These are phyloP conservation scores for Cordyceps cicadae DNA, from an alignment of 2,329 filamentous ascomycete genomes.

Conservation along the genomic window DNA sequence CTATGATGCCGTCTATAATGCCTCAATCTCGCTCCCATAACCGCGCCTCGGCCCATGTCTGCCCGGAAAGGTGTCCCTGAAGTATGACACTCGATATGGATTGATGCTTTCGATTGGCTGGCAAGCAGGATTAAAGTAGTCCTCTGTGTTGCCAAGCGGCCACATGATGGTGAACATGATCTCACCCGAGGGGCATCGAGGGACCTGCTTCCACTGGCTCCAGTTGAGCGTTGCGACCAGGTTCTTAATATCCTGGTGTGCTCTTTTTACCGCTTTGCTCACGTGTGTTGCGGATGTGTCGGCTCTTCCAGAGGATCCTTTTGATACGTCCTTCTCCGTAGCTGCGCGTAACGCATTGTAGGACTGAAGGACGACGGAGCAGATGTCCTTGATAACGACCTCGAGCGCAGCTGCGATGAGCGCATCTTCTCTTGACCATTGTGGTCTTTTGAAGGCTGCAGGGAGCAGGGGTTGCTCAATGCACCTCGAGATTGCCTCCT, in stretches of 20 bases:
- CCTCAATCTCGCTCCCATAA: background rate
- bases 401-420: constrained; percentile 11
- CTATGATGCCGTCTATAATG: background rate
- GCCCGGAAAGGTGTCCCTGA: background rate
- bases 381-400: constrained; percentile 10
- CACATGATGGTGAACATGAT: constrained; percentile 57
- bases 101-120: constrained; percentile 17
- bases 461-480: background rate
- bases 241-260: constrained; percentile 15
- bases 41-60: background rate
- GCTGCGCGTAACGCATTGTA: constrained; percentile 3
- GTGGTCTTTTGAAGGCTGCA: background rate
- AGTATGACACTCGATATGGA: background rate
- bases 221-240: constrained; percentile 47
- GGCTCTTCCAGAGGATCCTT: background rate
- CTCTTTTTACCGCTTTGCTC: constrained; percentile 14
- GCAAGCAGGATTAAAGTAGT: constrained; percentile 37
- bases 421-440: constrained; percentile 8
- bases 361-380: constrained; percentile 8
- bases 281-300: background rate
- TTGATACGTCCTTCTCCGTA: background rate
- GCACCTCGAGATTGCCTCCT: background rate
- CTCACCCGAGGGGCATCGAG: constrained; percentile 44
- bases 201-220: constrained; percentile 52
- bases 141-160: constrained; percentile 47